These are phyloP conservation scores for Irpex sp. DNA, from an alignment of 1,284 basidiomycete species.

Conservation along the genomic window DNA sequence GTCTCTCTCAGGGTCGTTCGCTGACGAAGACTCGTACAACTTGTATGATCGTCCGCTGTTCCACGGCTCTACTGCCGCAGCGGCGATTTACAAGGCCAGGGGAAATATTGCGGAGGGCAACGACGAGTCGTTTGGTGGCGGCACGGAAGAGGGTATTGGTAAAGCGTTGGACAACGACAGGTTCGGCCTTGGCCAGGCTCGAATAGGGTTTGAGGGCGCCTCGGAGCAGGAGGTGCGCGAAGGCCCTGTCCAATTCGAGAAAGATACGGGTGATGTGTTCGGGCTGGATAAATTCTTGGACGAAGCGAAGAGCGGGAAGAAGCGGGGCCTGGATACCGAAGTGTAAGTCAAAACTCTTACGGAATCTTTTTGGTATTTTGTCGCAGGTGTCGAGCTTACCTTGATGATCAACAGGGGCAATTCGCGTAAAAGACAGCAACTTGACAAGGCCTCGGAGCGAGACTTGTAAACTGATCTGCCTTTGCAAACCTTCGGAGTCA, in stretches of 20 bases:
- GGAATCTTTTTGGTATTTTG: not conserved
- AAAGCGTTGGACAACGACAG: slow-evolving; percentile 91
- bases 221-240: slow-evolving; percentile 79
- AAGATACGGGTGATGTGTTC: slow-evolving; percentile 96
- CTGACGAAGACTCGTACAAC: slow-evolving; percentile 90
- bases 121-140: slow-evolving; percentile 89
- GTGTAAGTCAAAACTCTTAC: slow-evolving; percentile 44
- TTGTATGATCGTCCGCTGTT: slow-evolving; percentile 96
- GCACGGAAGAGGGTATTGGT: slow-evolving; percentile 90
- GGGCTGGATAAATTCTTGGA: slow-evolving; percentile 97
- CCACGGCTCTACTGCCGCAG: slow-evolving; percentile 92
- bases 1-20: slow-evolving; percentile 77
- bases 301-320: slow-evolving; percentile 92
- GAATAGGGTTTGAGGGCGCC: slow-evolving; percentile 87
- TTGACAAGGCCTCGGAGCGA: slow-evolving; percentile 62
- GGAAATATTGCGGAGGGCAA: slow-evolving; percentile 81
- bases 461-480: slow-evolving; percentile 30
- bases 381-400: slow-evolving; percentile 6
- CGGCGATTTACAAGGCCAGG: slow-evolving; percentile 95
- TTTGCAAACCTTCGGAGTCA: slow-evolving; percentile 2
- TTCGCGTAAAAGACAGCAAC: slow-evolving; percentile 68
- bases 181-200: slow-evolving; percentile 87
- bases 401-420: slow-evolving; percentile 34
- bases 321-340: slow-evolving; percentile 80
- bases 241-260: slow-evolving; percentile 99